Evolutionary conservation across 306 rosid species (phyloP).

Genomic region (Citrullus amarus): DNA sequence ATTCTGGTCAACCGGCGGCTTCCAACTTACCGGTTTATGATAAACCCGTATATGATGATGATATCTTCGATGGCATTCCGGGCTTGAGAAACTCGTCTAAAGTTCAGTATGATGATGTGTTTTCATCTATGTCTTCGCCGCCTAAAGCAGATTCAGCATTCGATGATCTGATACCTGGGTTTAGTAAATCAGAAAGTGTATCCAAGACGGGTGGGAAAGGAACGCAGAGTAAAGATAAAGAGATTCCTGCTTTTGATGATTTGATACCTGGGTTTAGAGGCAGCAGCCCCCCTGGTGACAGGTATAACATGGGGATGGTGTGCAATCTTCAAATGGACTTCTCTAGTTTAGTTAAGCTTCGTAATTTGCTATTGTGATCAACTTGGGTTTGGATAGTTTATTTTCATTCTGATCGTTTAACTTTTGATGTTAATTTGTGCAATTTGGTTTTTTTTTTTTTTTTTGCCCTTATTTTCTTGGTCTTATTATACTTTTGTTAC

Average conservation of each 20-base stretch:
- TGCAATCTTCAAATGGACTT: not conserved
- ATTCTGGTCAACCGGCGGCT: constrained; percentile 35
- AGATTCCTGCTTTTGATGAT: constrained; percentile 50
- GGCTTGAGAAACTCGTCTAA: constrained; percentile 63
- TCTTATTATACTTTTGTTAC: not conserved
- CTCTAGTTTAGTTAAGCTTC: not conserved
- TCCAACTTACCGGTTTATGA: constrained; percentile 49
- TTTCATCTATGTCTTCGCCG: constrained; percentile 33
- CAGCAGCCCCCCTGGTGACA: constrained; percentile 32
- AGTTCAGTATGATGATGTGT: constrained; percentile 45
- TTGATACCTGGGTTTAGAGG: constrained; percentile 75
- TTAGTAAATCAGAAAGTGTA: constrained; percentile 48
- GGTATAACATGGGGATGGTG: constrained; percentile 33
- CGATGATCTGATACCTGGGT: constrained; percentile 62
- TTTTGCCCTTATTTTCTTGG: not conserved
- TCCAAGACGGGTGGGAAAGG: constrained; percentile 34
- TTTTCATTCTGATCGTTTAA: not conserved
- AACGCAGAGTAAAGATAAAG: constrained; percentile 37
- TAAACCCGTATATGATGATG: constrained; percentile 77
- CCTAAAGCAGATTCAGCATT: constrained; percentile 40
- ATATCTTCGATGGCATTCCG: constrained; percentile 74
- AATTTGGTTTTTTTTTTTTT: not conserved
- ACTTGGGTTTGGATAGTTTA: not conserved
- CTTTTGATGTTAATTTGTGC: not conserved
- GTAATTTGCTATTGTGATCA: not conserved